Base-by-base conservation (phyloP, 192 early-diverging fungal species). In the Powellomyces hirtus region DNA sequence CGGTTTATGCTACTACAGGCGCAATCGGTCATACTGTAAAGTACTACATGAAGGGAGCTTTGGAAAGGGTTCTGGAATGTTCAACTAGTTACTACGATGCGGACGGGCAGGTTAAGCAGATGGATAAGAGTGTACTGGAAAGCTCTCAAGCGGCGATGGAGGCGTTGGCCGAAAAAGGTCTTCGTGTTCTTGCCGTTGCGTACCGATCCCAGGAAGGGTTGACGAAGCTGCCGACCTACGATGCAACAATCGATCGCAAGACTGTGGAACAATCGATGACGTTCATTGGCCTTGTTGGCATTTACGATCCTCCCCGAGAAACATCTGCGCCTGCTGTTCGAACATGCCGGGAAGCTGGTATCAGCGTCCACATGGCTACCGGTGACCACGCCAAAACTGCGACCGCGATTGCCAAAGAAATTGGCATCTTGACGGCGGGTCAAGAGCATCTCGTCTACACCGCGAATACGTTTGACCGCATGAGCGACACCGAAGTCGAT, bases 351-450 rank as follows among this genome's bases (percentile, higher is more conserved):
- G 87, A 86, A 49, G 98, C 98, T 34, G 98, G 98, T 49, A 98
- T 99, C 66, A 87, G 94, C 42, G 97, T 99, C 18, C 91, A 97
- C 74, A 93, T 99, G 22, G 95, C 97, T 68, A 99, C 96, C 26
- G 98, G 96, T 70, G 96, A 99, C 80, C 91, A 95, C 81, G 90
- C 91, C 78, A 90, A 91, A 74, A 99, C 96, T 5, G 96, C 96
- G 42, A 93, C 96, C 79, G 84, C 91, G 62, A 95, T 99, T 67
- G 96, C 93, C 75, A 89, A 91, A 60, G n/a, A 73, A 22, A 73
- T 45, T 24, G 50, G 44, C 33, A 34, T 56, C 29, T 6, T 56
- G 16, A 2, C 4, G 5, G 4, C 53, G 6, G 24, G 53, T 4
- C 4, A 56, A 6, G 53, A 56, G 6, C 40, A 69, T 22, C 40